These are phyloP conservation scores for Haematococcus lacustris DNA, from an alignment of 139 green algal species.

Conservation along the genomic window DNA sequence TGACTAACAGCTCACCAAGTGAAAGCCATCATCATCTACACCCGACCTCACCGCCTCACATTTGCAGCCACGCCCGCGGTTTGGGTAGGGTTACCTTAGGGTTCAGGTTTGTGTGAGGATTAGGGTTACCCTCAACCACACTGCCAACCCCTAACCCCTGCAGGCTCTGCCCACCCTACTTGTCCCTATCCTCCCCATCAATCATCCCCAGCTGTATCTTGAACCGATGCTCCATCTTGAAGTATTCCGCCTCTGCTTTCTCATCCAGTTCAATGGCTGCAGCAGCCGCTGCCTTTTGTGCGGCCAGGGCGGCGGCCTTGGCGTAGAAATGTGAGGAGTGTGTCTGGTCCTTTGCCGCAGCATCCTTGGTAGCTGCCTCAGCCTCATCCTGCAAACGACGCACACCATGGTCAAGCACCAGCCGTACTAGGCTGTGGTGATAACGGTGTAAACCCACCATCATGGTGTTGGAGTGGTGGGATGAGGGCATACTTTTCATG, in stretches of 20 bases:
- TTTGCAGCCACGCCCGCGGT: no score
- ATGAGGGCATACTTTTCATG: not conserved
- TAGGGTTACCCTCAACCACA: no score
- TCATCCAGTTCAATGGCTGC: constrained; percentile 25
- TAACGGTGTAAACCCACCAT: no score
- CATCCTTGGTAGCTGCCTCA: constrained; percentile 12
- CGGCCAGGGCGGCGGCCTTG: not conserved
- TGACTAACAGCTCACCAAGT: no score
- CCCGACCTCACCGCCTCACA: no score
- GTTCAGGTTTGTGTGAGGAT: no score
- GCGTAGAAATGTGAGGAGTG: not conserved
- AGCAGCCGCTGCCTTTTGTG: not conserved
- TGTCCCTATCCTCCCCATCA: no score
- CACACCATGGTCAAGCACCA: not conserved
- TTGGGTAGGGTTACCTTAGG: no score
- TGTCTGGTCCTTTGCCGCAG: constrained; percentile 14
- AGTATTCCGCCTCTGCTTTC: constrained; percentile 39
- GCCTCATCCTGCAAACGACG: constrained; percentile 15
- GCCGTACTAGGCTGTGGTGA: no score
- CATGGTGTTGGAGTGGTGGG: not conserved
- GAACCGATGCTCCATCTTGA: constrained; percentile 38
- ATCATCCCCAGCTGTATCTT: constrained; percentile 31
- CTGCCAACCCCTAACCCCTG: no score
- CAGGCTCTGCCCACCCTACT: no score
- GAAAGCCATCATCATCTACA: no score